Evolutionary conservation across 768 basidiomycete genomes (phyloP).

Genomic region (Phlebiopsis flavidoalba): DNA sequence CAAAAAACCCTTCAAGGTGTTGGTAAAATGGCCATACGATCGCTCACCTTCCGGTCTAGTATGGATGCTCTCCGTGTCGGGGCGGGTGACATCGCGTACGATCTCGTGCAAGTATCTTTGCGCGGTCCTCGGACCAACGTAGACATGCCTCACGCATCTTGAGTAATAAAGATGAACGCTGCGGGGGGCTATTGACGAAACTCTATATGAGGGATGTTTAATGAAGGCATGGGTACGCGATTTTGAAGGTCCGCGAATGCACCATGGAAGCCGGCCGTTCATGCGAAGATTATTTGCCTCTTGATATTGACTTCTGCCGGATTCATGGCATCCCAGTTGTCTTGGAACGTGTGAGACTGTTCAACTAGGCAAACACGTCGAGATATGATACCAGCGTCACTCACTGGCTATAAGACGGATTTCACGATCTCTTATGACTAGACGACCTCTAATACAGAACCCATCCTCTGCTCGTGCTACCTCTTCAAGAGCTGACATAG

Average conservation of each 20-base stretch:
- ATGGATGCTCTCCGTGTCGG: conserved; percentile 97
- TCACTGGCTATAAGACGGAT: conserved; percentile 50
- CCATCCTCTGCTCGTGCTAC: conserved; percentile 93
- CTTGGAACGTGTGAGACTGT: too few relatives aligned
- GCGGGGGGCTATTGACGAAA: conserved; percentile 80
- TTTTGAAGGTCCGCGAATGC: conserved; percentile 95
- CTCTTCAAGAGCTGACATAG: conserved; percentile 84
- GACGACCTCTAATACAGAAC: conserved; percentile 97
- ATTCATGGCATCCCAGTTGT: conserved; percentile 51
- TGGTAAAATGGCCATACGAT: too few relatives aligned
- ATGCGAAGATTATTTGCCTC: conserved; percentile 94
- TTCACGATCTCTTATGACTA: conserved; percentile 97
- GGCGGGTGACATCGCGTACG: conserved; percentile 88
- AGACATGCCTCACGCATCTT: conserved; percentile 98
- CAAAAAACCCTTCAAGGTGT: too few relatives aligned
- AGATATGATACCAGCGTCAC: not conserved
- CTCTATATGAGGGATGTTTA: conserved; percentile 61
- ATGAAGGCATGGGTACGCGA: conserved; percentile 91
- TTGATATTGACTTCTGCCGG: conserved; percentile 98
- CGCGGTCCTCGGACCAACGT: conserved; percentile 92
- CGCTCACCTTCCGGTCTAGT: conserved; percentile 82
- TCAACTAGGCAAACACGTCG: too few relatives aligned
- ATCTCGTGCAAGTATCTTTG: conserved; percentile 96
- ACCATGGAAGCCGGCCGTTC: conserved; percentile 88
- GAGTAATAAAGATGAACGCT: conserved; percentile 86